phyloP scores from a whole-genome alignment of 768 basidiomycete species.

The Artomyces pyxidatus region DNA sequence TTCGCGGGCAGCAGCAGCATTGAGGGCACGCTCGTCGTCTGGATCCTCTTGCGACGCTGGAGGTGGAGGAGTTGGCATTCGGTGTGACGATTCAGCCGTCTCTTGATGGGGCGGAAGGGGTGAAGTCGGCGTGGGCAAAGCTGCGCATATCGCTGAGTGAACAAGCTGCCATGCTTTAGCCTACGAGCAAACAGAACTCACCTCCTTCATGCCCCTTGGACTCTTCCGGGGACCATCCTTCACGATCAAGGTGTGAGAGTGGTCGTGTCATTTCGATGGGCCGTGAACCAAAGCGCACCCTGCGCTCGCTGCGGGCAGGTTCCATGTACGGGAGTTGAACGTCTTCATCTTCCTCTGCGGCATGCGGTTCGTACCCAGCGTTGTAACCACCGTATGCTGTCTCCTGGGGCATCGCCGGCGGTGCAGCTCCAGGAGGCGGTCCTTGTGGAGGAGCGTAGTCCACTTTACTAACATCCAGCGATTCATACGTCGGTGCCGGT shows the following conservation, averaged over 20 bases:
- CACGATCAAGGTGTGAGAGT: not conserved
- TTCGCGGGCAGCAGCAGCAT: constrained; percentile 63
- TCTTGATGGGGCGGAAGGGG: constrained; percentile 1
- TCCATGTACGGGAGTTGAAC: constrained; percentile 23
- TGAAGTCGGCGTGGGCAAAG: constrained; percentile 5
- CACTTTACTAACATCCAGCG: constrained; percentile 16
- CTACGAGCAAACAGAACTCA: not conserved
- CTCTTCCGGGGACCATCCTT: not conserved
- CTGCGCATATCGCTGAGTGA: constrained; percentile 1
- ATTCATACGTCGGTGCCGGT: constrained; percentile 31
- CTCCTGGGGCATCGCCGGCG: constrained; percentile 18
- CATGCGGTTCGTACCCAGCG: constrained; percentile 5
- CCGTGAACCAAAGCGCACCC: constrained; percentile 6
- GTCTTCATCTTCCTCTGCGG: constrained; percentile 16
- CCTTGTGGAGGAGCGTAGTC: constrained; percentile 29
- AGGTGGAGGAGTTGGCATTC: constrained; percentile 4
- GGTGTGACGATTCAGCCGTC: no score
- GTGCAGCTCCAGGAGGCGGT: constrained; percentile 37
- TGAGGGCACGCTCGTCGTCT: constrained; percentile 46
- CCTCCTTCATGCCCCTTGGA: not conserved
- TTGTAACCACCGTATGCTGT: constrained; percentile 2
- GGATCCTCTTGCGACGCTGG: constrained; percentile 15
- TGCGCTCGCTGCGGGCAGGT: constrained; percentile 6
- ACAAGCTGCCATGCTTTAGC: not conserved
- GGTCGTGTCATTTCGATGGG: constrained; percentile 9